Percentiles rank a stretch among this genome's conserved stretches.
These are phyloP conservation scores for Juglanconis oblonga DNA, from an alignment of 2,329 filamentous ascomycete genomes.

Conservation along the genomic window DNA sequence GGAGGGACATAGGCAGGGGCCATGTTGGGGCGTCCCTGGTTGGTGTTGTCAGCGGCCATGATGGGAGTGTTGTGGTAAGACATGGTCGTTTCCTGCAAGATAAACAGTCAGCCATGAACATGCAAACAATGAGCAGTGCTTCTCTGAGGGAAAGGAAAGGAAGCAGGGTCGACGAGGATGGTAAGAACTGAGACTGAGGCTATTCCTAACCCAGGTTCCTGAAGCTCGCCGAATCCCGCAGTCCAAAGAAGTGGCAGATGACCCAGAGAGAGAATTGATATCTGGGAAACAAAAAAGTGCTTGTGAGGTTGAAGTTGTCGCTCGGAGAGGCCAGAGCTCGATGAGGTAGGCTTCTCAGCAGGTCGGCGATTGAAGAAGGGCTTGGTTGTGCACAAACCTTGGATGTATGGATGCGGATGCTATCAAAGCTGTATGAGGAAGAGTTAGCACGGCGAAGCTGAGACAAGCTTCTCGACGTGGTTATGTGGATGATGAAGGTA, in stretches of 20 bases:
- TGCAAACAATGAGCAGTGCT: neutral
- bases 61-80: conserved; percentile 23
- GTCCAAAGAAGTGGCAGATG: neutral
- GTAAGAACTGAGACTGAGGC: neutral
- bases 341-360: too few species aligned
- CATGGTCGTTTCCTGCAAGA: conserved; percentile 19
- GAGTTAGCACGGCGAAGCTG: neutral
- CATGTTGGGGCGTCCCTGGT: conserved; percentile 21
- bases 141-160: neutral
- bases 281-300: neutral
- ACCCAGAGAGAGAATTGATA: neutral
- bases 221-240: too few species aligned
- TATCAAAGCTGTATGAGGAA: conserved; percentile 13
- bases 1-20: conserved; percentile 22
- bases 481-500: too few species aligned
- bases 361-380: neutral
- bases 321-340: neutral
- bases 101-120: conserved; percentile 11
- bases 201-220: neutral
- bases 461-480: too few species aligned
- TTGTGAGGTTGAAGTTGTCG: neutral
- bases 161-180: neutral
- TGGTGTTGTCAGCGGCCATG: conserved; percentile 24
- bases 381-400: conserved; percentile 5
- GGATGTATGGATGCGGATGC: conserved; percentile 17